A percentile compares a stretch with the other conserved stretches of the same genome.
phyloP scores from a whole-genome alignment of 2,329 filamentous ascomycete species.

The Aspergillus arachidicola region DNA sequence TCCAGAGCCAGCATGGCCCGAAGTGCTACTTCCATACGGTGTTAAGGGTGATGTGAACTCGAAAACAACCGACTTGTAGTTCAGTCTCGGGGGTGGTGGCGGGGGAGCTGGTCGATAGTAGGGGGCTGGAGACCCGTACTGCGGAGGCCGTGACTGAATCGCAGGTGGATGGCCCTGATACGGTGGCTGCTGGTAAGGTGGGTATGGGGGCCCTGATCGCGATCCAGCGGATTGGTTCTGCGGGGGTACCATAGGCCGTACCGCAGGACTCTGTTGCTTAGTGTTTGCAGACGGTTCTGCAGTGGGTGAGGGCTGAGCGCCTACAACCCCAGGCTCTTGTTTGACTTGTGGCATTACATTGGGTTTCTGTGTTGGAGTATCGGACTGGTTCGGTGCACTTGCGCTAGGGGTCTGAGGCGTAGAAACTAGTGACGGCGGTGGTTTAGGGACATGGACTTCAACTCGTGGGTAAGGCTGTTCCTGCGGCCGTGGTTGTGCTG shows the following conservation, averaged over 20 bases:
- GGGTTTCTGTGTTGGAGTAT: conserved; percentile 21
- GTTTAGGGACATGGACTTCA: conserved; percentile 25
- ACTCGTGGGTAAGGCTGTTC: conserved; percentile 19
- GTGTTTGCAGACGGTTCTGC: conserved; percentile 6
- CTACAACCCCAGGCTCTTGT: conserved; percentile 27
- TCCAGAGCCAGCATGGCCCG: conserved; percentile 44
- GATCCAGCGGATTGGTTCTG: conserved; percentile 23
- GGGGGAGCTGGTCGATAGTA: conserved; percentile 38
- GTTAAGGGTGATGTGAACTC: conserved; percentile 49
- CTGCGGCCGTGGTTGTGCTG: conserved; percentile 10
- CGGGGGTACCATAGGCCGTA: conserved; percentile 27
- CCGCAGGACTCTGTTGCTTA: conserved; percentile 26
- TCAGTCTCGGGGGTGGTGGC: conserved; percentile 38
- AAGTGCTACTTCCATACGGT: conserved; percentile 44
- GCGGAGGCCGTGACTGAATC: conserved; percentile 40
- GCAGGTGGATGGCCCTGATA: conserved; percentile 35
- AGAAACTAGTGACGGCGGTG: conserved; percentile 5
- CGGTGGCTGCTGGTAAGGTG: conserved; percentile 34
- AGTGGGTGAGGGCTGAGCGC: conserved; percentile 13
- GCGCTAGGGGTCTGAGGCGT: conserved; percentile 9
- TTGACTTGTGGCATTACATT: conserved; percentile 28
- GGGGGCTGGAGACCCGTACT: conserved; percentile 35
- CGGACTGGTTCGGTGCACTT: conserved; percentile 10
- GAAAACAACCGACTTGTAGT: conserved; percentile 51
- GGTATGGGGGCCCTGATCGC: conserved; percentile 31